Conservation (phyloP, 2,329 filamentous ascomycete genomes). For the Aaosphaeria arxii region DNA sequence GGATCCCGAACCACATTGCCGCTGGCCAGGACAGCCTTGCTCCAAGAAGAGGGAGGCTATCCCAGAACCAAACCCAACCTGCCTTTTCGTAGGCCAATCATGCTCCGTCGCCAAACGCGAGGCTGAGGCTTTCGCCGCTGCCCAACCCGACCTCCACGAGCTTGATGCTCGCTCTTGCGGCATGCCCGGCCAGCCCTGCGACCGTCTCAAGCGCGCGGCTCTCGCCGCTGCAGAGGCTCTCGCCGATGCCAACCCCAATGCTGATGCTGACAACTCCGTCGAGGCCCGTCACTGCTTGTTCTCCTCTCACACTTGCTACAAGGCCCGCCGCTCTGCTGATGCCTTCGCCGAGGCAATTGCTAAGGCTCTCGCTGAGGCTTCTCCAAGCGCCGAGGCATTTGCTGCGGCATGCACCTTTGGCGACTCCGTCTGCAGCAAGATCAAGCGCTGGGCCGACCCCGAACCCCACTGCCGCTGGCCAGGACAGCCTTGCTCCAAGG, state of each 20-base stretch:
- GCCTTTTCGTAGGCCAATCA: conserved; percentile 19
- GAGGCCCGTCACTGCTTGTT: conserved; percentile 12
- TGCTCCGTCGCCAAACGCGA: conserved; percentile 28
- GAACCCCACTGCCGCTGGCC: conserved; percentile 7
- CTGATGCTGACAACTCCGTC: conserved; percentile 5
- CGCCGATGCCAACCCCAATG: conserved; percentile 7
- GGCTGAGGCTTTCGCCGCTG: conserved; percentile 14
- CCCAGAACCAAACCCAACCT: conserved; percentile 4
- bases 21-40: conserved; percentile 15
- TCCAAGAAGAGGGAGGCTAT: conserved; percentile 5
- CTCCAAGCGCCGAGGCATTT: conserved; percentile 4
- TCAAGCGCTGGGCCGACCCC: conserved; percentile 21
- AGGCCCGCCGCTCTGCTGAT: conserved; percentile 27
- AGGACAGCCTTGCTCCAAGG: conserved; percentile 16
- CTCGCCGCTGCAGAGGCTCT: conserved; percentile 25
- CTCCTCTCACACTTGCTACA: conserved; percentile 20
- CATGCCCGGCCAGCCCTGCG: conserved; percentile 20
- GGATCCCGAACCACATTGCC: conserved; percentile 17
- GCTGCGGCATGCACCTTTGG: conserved; percentile 11
- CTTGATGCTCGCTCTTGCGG: conserved; percentile 11
- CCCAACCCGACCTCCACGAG: conserved; percentile 1
- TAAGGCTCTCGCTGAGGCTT: conserved; percentile 14
- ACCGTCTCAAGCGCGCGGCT: conserved; percentile 25
- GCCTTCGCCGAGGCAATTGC: conserved; percentile 29
- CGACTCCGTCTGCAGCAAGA: conserved; percentile 16